Base-by-base conservation (phyloP, 768 basidiomycete species). In the Suillus fuscotomentosus region DNA sequence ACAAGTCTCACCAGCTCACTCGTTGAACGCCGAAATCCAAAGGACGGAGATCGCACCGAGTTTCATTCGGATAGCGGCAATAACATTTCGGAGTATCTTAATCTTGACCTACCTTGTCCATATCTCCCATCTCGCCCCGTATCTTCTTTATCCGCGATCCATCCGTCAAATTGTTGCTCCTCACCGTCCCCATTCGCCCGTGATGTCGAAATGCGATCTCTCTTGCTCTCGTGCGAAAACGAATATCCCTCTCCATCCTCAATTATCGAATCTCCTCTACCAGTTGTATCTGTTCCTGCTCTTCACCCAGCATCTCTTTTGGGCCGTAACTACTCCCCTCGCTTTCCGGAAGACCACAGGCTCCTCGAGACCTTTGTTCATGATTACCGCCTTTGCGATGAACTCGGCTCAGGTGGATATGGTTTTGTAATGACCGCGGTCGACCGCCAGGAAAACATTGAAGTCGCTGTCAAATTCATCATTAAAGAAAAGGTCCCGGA, bases 381-480 rank as follows among this genome's bases (percentile, higher is more conserved):
- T 48, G 71, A 71, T 55, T 94, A 92, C 70, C 73, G 79, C 43
- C 84, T 92, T 27, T 84, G 83, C 43, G 91, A 91, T 68, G 89
- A 93, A 73, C 82, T 98, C 31, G 96, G 96, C 48, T 88, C 88
- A 11, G 96, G 96, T 51, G 95, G 95, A 20, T 98, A 95, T 73
- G 95, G 95, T 2, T 97, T 98, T 73, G 96, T 98, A 34, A 92
- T 97, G 84, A 90, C 91, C 3, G 95, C 94, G 11, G 77, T 81
- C 42, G 86, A 92, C 72, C 86, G 85, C 15, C 69, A 67, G 38
- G 81, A 84, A 54, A 81, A 82, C 0, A 75, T 80, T 63, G 91
- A 95, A 73, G 95, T 95, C 61, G 95, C 95, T 0, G 91, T 97
- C 76, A 98, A 98, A 78, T 97, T 98, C 75, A 95, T 98, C 72